Evolutionary conservation across 768 basidiomycete species (phyloP), one percentile per base, ranked within the genome.

Genomic region (Pleurotus tuoliensis): DNA sequence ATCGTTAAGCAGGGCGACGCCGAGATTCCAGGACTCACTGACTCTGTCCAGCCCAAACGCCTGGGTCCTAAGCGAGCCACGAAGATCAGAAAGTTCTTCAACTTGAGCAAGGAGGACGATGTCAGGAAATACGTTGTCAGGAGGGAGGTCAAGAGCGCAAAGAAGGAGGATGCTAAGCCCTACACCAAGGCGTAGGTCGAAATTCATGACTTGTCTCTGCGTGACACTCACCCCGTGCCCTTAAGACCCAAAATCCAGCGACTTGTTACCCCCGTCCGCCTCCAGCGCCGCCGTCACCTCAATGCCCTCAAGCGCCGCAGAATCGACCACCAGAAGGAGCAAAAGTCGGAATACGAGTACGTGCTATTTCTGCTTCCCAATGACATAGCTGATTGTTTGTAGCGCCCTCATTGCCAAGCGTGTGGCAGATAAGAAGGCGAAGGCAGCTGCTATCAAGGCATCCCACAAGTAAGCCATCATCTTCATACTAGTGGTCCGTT

Each of bases 11-110:
- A 97, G 78, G 96, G 96, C 56, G 93, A 96, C 56, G 66, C 73
- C 54, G 93, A 96, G 22, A 85, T 98, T 68, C 86, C 94, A 22
- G 95, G 93, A 24, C 77, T 99, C 53, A 98, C 96, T 63, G 94
- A 98, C 72, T 83, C 72, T 63, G 87, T 95, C 63, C 83, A 98
- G 48, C 94, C 95, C 71, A 98, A 98, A 81, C 80, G 94, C 57
- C 86, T 97, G 62, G 96, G 96, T 57, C 96, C 96, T 69, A 98
- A 98, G 88, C 78, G 94, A 65, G 94, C 94, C 58, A 94, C 93
- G 59, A 96, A 95, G 85, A 98, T 99, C 76, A 83, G 94, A 73
- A 83, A 76, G 69, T 97, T 98, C 84, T 98, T 99, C 84, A 96
- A 96, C 82, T 79, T 98, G 70, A 81, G 82, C 77, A 98, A 98